These are phyloP conservation scores for Casaregolazyma suthepensis DNA, from an alignment of 1,139 yeast species.

Conservation along the genomic window DNA sequence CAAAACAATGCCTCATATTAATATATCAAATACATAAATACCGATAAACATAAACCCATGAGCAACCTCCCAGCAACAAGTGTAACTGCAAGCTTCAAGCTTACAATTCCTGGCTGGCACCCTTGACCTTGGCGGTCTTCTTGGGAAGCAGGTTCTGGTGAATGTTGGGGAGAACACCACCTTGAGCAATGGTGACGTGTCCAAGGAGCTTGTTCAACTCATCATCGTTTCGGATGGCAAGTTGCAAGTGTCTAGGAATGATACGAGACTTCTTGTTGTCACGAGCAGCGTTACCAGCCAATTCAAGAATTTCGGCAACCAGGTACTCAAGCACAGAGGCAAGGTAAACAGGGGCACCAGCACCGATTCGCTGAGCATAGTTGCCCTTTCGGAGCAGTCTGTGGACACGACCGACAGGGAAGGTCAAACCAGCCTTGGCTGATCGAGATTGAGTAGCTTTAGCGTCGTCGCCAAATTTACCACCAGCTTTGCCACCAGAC, in stretches of 20 bases:
- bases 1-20: constrained; percentile 9
- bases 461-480: constrained; percentile 85
- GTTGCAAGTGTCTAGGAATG: constrained; percentile 96
- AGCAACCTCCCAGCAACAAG: background rate
- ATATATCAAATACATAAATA: constrained; percentile 10
- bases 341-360: constrained; percentile 94
- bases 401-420: constrained; percentile 99
- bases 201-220: constrained; percentile 92
- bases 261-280: constrained; percentile 98
- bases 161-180: constrained; percentile 95
- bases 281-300: constrained; percentile 99
- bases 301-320: constrained; percentile 94
- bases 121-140: constrained; percentile 43
- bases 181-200: constrained; percentile 92
- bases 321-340: constrained; percentile 95
- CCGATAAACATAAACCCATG: constrained; percentile 8
- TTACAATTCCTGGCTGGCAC: constrained; percentile 35
- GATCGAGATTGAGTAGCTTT: constrained; percentile 97
- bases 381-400: constrained; percentile 95
- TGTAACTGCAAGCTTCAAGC: constrained; percentile 11
- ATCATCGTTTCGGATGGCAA: constrained; percentile 98
- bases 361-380: constrained; percentile 99
- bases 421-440: constrained; percentile 95
- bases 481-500: constrained; percentile 97
- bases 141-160: constrained; percentile 94